A percentile compares a stretch with the other conserved stretches of the same genome.
phyloP scores from a whole-genome alignment of 352 stramenopile genomes.

The Nothophytophthora sp. region DNA sequence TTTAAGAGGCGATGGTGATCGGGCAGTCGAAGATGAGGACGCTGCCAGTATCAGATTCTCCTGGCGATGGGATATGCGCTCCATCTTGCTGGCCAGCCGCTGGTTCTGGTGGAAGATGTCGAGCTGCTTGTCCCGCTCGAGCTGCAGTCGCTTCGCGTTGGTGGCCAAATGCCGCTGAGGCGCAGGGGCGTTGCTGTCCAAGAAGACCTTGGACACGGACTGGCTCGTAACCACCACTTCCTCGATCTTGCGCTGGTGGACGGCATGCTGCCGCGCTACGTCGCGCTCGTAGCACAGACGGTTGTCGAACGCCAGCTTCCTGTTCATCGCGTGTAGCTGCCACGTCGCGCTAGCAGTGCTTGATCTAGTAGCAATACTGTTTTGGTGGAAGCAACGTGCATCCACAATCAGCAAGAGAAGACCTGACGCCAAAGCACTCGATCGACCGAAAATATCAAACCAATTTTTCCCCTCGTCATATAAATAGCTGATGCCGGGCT shows the following conservation, averaged over 20 bases:
- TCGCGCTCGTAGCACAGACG: conserved; percentile 82
- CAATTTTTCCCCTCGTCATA: too few species aligned
- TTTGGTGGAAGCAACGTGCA: too few species aligned
- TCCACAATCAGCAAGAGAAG: too few species aligned
- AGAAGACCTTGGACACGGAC: conserved; percentile 56
- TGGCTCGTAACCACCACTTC: conserved; percentile 55
- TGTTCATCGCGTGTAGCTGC: conserved; percentile 53
- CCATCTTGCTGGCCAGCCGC: conserved; percentile 69
- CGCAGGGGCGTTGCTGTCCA: conserved; percentile 60
- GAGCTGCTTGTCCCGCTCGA: conserved; percentile 59
- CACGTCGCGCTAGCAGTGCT: too few species aligned
- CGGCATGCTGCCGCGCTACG: conserved; percentile 54
- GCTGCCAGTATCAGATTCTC: conserved; percentile 59
- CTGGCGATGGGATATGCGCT: conserved; percentile 64
- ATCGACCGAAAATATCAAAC: too few species aligned
- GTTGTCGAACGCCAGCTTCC: conserved; percentile 77
- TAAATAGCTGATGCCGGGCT: too few species aligned
- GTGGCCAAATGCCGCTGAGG: conserved; percentile 41
- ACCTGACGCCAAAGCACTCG: too few species aligned
- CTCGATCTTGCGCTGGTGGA: conserved; percentile 72
- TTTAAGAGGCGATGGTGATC: conserved; percentile 1
- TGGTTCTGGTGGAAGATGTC: conserved; percentile 75
- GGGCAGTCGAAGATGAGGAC: conserved; percentile 16
- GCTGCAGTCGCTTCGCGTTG: conserved; percentile 67
- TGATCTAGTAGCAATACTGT: too few species aligned